Evolutionary conservation across 73 alveolate species (phyloP).

Genomic region (Tetrahymena elliotti): DNA sequence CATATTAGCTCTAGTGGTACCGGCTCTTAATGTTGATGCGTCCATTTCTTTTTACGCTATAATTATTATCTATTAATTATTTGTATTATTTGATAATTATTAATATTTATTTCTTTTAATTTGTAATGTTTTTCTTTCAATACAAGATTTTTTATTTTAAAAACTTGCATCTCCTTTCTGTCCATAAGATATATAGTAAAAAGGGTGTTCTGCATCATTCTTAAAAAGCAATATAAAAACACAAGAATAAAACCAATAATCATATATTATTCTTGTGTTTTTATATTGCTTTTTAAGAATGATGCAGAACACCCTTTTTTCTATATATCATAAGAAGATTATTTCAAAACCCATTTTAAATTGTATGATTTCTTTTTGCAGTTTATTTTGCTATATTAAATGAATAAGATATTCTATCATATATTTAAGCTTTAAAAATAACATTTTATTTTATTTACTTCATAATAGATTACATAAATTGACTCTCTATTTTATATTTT

Average conservation of each 20-base stretch:
- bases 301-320: too few relatives aligned
- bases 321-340: background rate
- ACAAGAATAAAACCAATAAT: too few relatives aligned
- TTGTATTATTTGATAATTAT: background rate
- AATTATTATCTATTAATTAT: background rate
- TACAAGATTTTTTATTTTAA: background rate
- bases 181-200: too few relatives aligned
- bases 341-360: background rate
- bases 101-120: background rate
- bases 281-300: too few relatives aligned
- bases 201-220: too few relatives aligned
- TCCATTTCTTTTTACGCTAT: background rate
- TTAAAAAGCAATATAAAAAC: too few relatives aligned
- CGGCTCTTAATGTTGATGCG: background rate
- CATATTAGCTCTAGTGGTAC: background rate
- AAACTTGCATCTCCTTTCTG: background rate
- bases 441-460: too few relatives aligned
- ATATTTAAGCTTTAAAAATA: too few relatives aligned
- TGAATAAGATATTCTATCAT: background rate
- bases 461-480: too few relatives aligned
- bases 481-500: too few relatives aligned
- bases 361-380: background rate
- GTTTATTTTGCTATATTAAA: background rate
- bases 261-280: too few relatives aligned
- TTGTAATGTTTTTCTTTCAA: background rate